Evolutionary conservation across 306 rosid species (phyloP).

Genomic region (Sindora glabra): DNA sequence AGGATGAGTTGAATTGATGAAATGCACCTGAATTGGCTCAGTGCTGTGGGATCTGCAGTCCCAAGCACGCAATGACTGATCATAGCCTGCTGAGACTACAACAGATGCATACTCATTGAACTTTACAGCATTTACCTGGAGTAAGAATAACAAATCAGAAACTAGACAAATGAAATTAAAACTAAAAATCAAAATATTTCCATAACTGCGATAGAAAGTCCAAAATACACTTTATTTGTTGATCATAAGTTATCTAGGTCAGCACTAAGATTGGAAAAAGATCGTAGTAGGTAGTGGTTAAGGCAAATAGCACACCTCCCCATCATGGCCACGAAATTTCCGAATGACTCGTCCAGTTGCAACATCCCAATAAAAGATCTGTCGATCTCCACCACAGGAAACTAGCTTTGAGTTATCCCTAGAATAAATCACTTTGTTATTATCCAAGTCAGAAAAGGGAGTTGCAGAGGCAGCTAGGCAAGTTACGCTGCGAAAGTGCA

Average conservation of each 20-base stretch:
- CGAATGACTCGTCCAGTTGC: conserved; percentile 74
- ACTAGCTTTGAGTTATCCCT: conserved; percentile 83
- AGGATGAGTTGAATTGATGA: not conserved
- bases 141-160: not conserved
- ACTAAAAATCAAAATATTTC: not conserved
- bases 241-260: too few relatives aligned
- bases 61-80: conserved; percentile 93
- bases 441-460: not conserved
- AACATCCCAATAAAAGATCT: conserved; percentile 87
- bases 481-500: not conserved
- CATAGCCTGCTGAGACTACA: conserved; percentile 86
- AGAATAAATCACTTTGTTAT: not conserved
- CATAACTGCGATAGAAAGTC: not conserved
- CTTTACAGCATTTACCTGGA: conserved; percentile 75
- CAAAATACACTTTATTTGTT: too few relatives aligned
- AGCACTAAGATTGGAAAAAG: too few relatives aligned
- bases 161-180: not conserved
- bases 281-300: too few relatives aligned
- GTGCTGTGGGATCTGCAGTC: conserved; percentile 91
- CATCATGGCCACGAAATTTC: conserved; percentile 84
- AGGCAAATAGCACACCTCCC: conserved; percentile 37
- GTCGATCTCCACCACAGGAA: conserved; percentile 88
- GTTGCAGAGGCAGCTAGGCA: not conserved
- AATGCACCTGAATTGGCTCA: conserved; percentile 71
- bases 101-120: conserved; percentile 73